Conservation (phyloP, 345 rosid genomes). For the Salix dunnii region DNA sequence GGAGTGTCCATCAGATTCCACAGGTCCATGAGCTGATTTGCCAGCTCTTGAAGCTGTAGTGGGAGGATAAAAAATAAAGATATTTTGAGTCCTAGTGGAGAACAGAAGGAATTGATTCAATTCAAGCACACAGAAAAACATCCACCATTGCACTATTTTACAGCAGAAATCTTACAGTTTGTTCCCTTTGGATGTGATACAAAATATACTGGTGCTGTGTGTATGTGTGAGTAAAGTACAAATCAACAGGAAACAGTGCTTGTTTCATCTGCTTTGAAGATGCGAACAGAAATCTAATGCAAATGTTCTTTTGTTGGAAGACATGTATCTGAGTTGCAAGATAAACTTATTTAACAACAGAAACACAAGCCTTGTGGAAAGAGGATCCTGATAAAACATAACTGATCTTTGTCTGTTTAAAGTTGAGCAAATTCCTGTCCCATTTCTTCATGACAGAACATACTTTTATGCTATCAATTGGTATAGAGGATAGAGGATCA, state of each 20-base stretch:
- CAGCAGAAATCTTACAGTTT: not conserved
- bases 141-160: not conserved
- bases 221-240: not conserved
- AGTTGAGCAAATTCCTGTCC: not conserved
- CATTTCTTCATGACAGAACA: not conserved
- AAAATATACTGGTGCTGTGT: not conserved
- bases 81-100: not conserved
- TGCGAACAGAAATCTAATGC: not conserved
- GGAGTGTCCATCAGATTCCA: constrained; percentile 99
- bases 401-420: not conserved
- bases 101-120: not conserved
- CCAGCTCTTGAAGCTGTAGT: constrained; percentile 90
- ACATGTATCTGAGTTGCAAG: not conserved
- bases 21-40: constrained; percentile 75
- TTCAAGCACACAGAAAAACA: not conserved
- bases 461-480: not conserved
- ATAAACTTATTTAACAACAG: not conserved
- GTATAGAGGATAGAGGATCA: not conserved
- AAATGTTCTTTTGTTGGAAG: not conserved
- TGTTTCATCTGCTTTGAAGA: not conserved
- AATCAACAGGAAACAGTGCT: not conserved
- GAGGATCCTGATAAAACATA: not conserved
- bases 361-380: not conserved
- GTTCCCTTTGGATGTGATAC: not conserved
- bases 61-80: constrained; percentile 9